Evolutionary conservation across 306 rosid genomes (phyloP).

Genomic region (Alnus glutinosa): DNA sequence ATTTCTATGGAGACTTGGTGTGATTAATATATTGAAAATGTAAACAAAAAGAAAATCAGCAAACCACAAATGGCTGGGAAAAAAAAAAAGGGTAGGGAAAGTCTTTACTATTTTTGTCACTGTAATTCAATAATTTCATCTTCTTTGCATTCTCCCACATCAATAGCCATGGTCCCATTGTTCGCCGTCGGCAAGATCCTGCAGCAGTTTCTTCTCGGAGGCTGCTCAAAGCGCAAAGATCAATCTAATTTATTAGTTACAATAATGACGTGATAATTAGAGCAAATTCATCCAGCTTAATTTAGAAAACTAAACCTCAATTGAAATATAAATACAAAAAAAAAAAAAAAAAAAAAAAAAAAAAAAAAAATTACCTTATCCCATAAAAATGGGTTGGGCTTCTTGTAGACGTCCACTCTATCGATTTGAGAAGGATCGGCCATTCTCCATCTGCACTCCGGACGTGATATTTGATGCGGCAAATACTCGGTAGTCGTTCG

Average conservation of each 20-base stretch:
- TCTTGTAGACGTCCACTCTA: slow-evolving; percentile 44
- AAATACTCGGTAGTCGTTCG: slow-evolving; percentile 43
- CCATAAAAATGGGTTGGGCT: slow-evolving; percentile 55
- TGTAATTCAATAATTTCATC: slow-evolving; percentile 52
- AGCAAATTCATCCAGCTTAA: too few species aligned
- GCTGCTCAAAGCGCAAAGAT: slow-evolving; percentile 33
- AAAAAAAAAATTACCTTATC: slow-evolving; percentile 47
- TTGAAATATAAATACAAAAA: neutral
- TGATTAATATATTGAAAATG: too few species aligned
- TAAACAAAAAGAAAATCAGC: neutral
- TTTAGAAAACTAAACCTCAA: too few species aligned
- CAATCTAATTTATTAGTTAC: neutral
- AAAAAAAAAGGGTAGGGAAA: neutral
- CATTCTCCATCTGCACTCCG: slow-evolving; percentile 59
- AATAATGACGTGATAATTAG: too few species aligned
- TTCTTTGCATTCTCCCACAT: slow-evolving; percentile 59
- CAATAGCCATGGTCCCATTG: slow-evolving; percentile 44
- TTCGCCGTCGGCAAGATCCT: slow-evolving; percentile 39
- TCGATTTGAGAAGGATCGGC: slow-evolving; percentile 52
- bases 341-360: neutral
- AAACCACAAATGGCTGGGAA: neutral
- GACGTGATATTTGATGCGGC: neutral
- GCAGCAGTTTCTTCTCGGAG: slow-evolving; percentile 79
- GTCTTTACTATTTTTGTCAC: neutral
- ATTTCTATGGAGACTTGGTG: too few species aligned